These are phyloP conservation scores for Kodamaea arcana DNA, from an alignment of 1,139 yeast species.

Conservation along the genomic window DNA sequence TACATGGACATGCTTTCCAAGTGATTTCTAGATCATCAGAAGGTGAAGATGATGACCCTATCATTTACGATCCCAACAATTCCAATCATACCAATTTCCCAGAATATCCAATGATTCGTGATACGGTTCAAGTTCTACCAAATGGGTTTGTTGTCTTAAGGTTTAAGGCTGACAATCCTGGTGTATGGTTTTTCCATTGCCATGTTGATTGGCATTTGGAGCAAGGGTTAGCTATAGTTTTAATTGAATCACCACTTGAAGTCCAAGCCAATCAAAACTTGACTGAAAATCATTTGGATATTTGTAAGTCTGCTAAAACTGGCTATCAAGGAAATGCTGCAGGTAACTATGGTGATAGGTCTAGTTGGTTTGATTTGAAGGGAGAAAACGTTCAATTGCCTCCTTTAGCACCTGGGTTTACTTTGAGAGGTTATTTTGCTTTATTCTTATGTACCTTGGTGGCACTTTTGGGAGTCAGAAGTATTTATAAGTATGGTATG, in stretches of 20 bases:
- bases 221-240: conserved; percentile 74
- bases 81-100: conserved; percentile 54
- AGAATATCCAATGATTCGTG: conserved; percentile 59
- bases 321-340: conserved; percentile 68
- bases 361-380: conserved; percentile 49
- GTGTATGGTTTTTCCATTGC: conserved; percentile 93
- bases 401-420: conserved; percentile 66
- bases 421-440: conserved; percentile 65
- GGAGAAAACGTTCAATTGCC: conserved; percentile 55
- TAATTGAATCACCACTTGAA: conserved; percentile 68
- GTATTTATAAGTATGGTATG: conserved; percentile 59
- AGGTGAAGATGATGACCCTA: conserved; percentile 49
- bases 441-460: conserved; percentile 51
- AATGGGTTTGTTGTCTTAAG: conserved; percentile 65
- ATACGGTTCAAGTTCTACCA: conserved; percentile 59
- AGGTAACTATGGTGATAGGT: conserved; percentile 35
- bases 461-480: conserved; percentile 54
- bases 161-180: conserved; percentile 79
- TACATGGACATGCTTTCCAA: conserved; percentile 86
- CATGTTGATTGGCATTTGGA: conserved; percentile 93
- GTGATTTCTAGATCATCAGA: conserved; percentile 57
- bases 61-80: conserved; percentile 46
- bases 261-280: conserved; percentile 36
- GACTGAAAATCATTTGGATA: conserved; percentile 45
- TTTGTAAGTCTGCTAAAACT: conserved; percentile 53